These are phyloP conservation scores for Leishmania major DNA, from an alignment of 208 protist genomes.

Conservation along the genomic window DNA sequence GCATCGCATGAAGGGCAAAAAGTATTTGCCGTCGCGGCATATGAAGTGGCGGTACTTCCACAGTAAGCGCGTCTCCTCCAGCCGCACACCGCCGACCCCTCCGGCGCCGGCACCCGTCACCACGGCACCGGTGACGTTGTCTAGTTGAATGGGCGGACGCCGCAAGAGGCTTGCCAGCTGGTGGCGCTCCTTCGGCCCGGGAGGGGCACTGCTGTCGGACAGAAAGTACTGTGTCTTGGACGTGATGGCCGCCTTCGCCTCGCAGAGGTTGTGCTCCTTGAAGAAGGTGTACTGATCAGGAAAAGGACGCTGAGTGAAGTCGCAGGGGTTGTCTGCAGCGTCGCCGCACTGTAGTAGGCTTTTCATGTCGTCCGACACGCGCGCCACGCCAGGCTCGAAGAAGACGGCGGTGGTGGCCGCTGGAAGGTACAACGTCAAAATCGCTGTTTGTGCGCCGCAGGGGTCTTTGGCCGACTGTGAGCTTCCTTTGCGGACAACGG, in stretches of 20 bases:
- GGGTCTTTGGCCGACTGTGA: neutral
- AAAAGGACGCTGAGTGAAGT: constrained; percentile 22
- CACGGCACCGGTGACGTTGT: constrained; percentile 24
- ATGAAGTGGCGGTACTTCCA: constrained; percentile 94
- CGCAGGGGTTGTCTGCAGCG: neutral
- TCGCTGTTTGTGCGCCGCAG: neutral
- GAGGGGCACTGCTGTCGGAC: constrained; percentile 50
- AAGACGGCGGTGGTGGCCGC: constrained; percentile 39
- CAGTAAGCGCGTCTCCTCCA: constrained; percentile 91
- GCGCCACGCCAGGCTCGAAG: constrained; percentile 22
- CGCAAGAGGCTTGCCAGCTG: constrained; percentile 57
- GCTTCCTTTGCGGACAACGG: constrained; percentile 2
- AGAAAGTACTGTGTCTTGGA: constrained; percentile 65
- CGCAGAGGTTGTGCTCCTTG: constrained; percentile 68
- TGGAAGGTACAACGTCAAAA: constrained; percentile 54
- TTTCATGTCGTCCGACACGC: constrained; percentile 1
- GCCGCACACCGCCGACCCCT: constrained; percentile 20
- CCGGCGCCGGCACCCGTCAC: constrained; percentile 6
- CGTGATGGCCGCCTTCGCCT: constrained; percentile 59
- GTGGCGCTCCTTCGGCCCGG: constrained; percentile 65
- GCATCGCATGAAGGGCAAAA: constrained; percentile 92
- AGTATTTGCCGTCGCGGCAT: constrained; percentile 65
- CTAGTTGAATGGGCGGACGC: constrained; percentile 65
- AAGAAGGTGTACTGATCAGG: constrained; percentile 50
- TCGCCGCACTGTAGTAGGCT: neutral